Evolutionary conservation across 257 asterid genomes (phyloP), one percentile per base, ranked within the genome.

Genomic region (Solanum neorickii): DNA sequence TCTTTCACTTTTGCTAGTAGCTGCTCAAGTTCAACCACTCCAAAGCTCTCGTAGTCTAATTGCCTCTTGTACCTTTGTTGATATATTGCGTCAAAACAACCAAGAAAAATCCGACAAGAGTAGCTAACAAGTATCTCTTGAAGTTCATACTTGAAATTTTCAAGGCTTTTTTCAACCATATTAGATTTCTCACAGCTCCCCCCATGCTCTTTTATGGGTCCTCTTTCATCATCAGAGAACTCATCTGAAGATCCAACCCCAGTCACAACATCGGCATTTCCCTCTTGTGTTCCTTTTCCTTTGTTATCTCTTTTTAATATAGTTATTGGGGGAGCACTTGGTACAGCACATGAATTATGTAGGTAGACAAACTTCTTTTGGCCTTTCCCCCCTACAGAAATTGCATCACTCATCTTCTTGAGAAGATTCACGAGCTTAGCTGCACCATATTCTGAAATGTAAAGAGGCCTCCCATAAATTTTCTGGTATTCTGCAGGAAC

Each of bases 51-150:
- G 73, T 93, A 97, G 83, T 94, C 97, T 44, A 97, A 89, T n/a
- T 89, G 89, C 77, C 95, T 91, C 93, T 97, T 96, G 92, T 96
- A 94, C 88, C 97, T 92, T 87, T 94, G 97, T 86, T 87, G 91
- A 87, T 97, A 97, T 85, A 94, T 92, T 52, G 87, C 93, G 91
- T 97, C 99, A 66, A 97, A 96, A 76, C 85, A 87, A 87, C 93
- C 94, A 10, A 97, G 90, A 86, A 91, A 89, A 75, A 97, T 90
- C 62, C 92, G 91, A 90, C 95, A 95, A 23, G 98, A 95, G 88
- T 91, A 97, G 91, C 99, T 95, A 69, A 96, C 99, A 83, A 97
- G 85, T 86, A 97, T 96, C 41, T 97, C 99, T 92, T 95, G 96
- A 74, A 97, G 98, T 92, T 97, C 98, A 39, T 92, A 91, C 87